Evolutionary conservation across 2,329 filamentous ascomycete genomes (phyloP), one percentile per base, ranked within the genome.

Genomic region (Dactylellina cionopaga): DNA sequence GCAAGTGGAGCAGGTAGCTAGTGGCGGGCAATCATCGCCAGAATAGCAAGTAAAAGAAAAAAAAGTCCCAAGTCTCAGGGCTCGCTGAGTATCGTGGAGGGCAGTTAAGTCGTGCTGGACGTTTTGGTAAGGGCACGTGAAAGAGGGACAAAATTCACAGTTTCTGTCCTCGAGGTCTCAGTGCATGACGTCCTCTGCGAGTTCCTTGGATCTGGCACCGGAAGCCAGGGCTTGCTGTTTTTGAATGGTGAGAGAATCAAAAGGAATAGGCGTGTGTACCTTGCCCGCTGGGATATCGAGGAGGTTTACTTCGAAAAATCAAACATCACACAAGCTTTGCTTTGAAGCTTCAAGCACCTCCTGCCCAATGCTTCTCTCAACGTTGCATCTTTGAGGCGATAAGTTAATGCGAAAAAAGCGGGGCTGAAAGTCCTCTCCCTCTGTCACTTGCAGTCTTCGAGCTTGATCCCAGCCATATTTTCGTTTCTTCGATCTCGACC

Each of bases 351-450:
- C 17, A 19, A 24, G 31, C 58, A 63, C 64, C 47, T 69, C 55
- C 55, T 54, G 55, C 55, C 64, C 55, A 69, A 69, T 54, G 55
- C 64, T 55, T 9, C 44, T 62, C 64, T 60, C 54, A 31, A 60
- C 55, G 47, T 69, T 62, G 55, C 47, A 69, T 60, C 47, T 46
- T 46, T 55, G 54, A 29, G 63, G 46, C 58, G 51, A 63, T 41
- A 41, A 58, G n/a, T n/a, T 52, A 62, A 7, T n/a, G n/a, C n/a
- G n/a, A 47, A 56, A 64, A 68, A 71, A 71, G 66, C 66, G 66
- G 66, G 66, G 66, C 66, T 71, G 66, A 71, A 55, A n/a, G 51
- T 52, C 64, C 44, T 49, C 39, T 56, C 55, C 44, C 33, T 27
- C 27, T 63, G 44, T n/a, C n/a, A n/a, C 29, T 27, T 39, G 41